phyloP scores from a whole-genome alignment of 176 grass and related monocot genomes.

The Zea mays region Zm-B73-REFERENCE-NAM-5.0 NC_050100.1:8179001-8179500 shows the following conservation, averaged over 20 bases:
- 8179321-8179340: conserved; percentile 20
- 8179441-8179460: conserved; percentile 29
- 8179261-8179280: conserved; percentile 46
- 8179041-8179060: conserved; percentile 94
- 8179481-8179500: conserved; percentile 26
- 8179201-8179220: conserved; percentile 94
- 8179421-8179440: conserved; percentile 20
- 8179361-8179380: conserved; percentile 44
- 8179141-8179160: conserved; percentile 24
- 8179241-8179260: conserved; percentile 82
- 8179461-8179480: conserved; percentile 23
- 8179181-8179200: conserved; percentile 79
- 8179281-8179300: conserved; percentile 67
- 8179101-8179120: not conserved
- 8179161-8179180: conserved; percentile 85
- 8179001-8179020: conserved; percentile 81
- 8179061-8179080: conserved; percentile 95
- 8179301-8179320: conserved; percentile 43
- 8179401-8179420: conserved; percentile 35
- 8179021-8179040: conserved; percentile 93
- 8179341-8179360: conserved; percentile 28
- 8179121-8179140: not conserved
- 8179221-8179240: conserved; percentile 89
- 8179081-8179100: not conserved
- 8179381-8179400: conserved; percentile 42